Percentiles rank a stretch among this genome's conserved stretches.
phyloP scores from a whole-genome alignment of 768 basidiomycete species.

The Boletus subcaerulescens region DNA sequence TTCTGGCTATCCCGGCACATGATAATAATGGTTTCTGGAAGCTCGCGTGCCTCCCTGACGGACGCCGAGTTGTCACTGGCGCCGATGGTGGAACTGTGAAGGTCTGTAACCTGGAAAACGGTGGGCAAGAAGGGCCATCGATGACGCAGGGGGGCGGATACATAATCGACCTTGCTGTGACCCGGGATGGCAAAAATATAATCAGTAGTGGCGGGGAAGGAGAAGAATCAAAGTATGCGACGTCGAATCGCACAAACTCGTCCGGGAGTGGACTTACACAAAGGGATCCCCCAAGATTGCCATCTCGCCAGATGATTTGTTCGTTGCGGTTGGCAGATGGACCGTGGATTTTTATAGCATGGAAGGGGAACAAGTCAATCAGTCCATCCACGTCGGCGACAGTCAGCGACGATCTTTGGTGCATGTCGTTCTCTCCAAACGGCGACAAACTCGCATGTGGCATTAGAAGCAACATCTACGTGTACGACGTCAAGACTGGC shows the following conservation, averaged over 20 bases:
- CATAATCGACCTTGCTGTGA: not conserved
- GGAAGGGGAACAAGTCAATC: no score
- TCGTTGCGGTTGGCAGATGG: no score
- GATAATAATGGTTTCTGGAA: not conserved
- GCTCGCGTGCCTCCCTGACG: slow-evolving; percentile 7
- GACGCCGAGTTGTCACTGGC: not conserved
- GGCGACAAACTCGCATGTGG: not conserved
- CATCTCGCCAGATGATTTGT: no score
- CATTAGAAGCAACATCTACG: no score
- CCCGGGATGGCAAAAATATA: not conserved
- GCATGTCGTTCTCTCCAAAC: not conserved
- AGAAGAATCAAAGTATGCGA: not conserved
- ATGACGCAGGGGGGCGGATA: not conserved
- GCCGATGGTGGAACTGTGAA: not conserved
- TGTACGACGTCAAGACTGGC: no score
- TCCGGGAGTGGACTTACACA: not conserved
- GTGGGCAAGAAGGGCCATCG: not conserved
- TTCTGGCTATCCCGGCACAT: not conserved
- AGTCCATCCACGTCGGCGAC: no score
- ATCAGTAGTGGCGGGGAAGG: not conserved
- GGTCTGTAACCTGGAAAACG: not conserved
- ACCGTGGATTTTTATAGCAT: no score
- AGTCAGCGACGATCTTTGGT: not conserved
- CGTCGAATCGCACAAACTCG: not conserved
- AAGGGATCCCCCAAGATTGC: no score